Conservation (phyloP, 495 filamentous ascomycete genomes). For the Cercophora samala region DNA sequence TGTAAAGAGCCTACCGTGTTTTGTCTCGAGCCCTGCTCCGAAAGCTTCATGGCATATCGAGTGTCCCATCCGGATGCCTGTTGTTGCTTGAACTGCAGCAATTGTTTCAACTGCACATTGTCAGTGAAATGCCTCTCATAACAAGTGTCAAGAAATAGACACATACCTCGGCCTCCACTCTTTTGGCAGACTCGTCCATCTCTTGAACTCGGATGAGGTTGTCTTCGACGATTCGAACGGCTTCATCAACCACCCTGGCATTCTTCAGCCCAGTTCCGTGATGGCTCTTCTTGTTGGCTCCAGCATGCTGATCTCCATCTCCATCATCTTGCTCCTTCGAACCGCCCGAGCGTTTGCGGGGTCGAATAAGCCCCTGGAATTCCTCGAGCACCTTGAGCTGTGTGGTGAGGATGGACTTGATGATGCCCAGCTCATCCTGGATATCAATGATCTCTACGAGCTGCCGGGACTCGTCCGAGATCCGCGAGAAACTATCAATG, state of each 20-base stretch:
- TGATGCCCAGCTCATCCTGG: conserved; percentile 24
- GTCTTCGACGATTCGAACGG: conserved; percentile 20
- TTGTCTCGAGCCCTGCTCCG: conserved; percentile 20
- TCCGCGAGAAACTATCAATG: conserved; percentile 20
- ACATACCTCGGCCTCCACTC: conserved; percentile 18
- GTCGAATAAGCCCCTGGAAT: neutral
- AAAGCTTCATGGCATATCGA: conserved; percentile 20
- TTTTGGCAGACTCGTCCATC: conserved; percentile 18
- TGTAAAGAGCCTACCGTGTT: conserved; percentile 12
- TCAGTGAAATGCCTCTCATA: neutral
- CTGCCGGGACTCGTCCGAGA: conserved; percentile 2
- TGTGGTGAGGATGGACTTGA: conserved; percentile 20
- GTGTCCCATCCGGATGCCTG: conserved; percentile 31
- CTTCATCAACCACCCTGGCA: conserved; percentile 17
- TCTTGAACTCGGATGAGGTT: conserved; percentile 19
- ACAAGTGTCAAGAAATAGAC: neutral
- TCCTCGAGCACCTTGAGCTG: conserved; percentile 17
- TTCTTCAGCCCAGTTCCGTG: conserved; percentile 15
- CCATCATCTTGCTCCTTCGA: neutral
- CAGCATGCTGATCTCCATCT: neutral
- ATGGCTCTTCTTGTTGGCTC: conserved; percentile 12
- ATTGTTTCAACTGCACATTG: conserved; percentile 16
- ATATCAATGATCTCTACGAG: conserved; percentile 26
- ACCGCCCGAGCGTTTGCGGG: neutral
- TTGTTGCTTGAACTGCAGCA: conserved; percentile 31